Base-by-base conservation (phyloP, 306 rosid genomes). In the Quercus suber region DNA sequence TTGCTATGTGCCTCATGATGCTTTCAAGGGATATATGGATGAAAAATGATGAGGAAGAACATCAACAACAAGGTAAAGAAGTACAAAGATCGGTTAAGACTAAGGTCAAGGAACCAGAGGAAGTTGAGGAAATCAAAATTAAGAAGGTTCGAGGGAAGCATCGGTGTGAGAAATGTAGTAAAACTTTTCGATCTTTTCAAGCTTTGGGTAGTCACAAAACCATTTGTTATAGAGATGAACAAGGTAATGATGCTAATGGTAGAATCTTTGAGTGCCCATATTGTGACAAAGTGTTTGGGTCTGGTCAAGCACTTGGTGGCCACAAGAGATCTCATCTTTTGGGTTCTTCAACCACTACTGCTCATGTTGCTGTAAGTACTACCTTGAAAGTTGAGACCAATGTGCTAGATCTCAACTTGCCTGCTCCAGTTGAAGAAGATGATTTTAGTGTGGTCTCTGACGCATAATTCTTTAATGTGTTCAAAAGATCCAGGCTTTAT, bases 241-340 rank as follows among this genome's bases (percentile, higher is more conserved):
- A 49, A 12, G 73, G 74, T 21, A 55, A 59, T 45, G 73, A 71
- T 1, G 64, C 52, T 20, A 63, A 59, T 20, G 73, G 59, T 58
- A 85, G 81, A 81, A 84, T 88, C 65, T 90, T 92, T 33, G 68
- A 87, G 83, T 90, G 97, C 81, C 98, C 98, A 31, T 93, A 83
- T 70, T 93, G 98, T 72, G 77, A 6, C 17, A 89, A 88, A 74
- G 82, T 93, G 1, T 93, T 94, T 60, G 94, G 97, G 13, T 92
- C 94, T 4, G 96, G 97, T 18, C 98, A 94, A 85, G 97, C 98
- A 1, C 90, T 94, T 15, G 98, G 98, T 33, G 98, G 98, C 9
- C 98, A 94, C 79, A 94, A 92, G 82, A 90, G 96, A 90, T 89
- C 96, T 43, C 98, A 94, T 65, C 77, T 90, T 5, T 3, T 81